Base-by-base conservation (phyloP, 2,329 filamentous ascomycete genomes). In the Pseudofabraea citricarpa region DNA sequence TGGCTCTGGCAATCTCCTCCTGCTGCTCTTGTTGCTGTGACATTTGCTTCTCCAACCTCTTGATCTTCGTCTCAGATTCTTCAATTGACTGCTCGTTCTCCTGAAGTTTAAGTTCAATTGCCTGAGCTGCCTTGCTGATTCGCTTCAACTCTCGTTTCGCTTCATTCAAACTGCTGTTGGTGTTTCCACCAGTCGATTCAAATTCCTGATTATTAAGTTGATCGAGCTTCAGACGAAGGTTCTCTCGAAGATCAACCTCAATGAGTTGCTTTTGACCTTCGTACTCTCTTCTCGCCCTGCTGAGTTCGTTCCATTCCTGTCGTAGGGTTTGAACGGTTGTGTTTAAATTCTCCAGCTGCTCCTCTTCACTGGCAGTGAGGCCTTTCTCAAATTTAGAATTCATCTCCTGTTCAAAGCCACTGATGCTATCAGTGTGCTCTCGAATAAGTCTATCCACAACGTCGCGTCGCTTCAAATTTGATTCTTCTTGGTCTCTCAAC, bases 341-440 rank as follows among this genome's bases (percentile, higher is more conserved):
- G 45, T 80, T 84, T 8, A 95, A 75, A 24, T 73, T 73, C 48
- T 93, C 85, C 4, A 98, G 73, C 57, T 87, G 83, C 31, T 74
- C 72, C 64, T 97, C 91, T 64, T 98, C 94, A n/a, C 83, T 79
- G 6, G 77, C 69, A 8, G 84, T 86, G 38, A 98, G 73, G 10
- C 85, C 85, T 66, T 95, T 96, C 69, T 95, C 94, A 70, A 97
- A 98, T 19, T 94, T 85, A 1, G 88, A 87, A 13, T 75, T 74
- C 44, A 96, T 67, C 62, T 98, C 94, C 2, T 82, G 74, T 63
- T 95, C 83, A 60, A 90, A 86, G 6, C 85, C 83, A 37, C 73
- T 76, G 44, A 94, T 74, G 52, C 87, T 86, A 47, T 89, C 84
- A 39, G 83, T 77, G 41, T 95, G 76, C 31, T 82, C 80, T 52